phyloP scores from a whole-genome alignment of 2,329 filamentous ascomycete genomes.

The Ambrosiella cleistominuta region DNA sequence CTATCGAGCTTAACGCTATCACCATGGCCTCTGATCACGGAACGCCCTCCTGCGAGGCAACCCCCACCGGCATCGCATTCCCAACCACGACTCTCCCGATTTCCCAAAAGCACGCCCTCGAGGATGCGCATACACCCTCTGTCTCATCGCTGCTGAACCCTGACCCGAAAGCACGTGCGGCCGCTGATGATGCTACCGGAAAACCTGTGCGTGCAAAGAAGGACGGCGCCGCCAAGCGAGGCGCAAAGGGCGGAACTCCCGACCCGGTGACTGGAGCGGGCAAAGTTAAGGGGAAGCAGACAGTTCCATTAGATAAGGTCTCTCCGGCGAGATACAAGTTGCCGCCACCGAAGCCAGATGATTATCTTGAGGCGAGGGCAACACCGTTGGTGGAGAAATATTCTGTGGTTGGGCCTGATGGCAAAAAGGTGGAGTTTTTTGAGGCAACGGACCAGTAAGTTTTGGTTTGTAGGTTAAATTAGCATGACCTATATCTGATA shows the following conservation, averaged over 20 bases:
- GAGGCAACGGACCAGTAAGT: conserved; percentile 49
- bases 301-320: conserved; percentile 25
- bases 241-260: conserved; percentile 36
- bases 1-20: background rate
- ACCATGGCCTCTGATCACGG: background rate
- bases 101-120: conserved; percentile 47
- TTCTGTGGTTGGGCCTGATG: conserved; percentile 31
- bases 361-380: conserved; percentile 42
- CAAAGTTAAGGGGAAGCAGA: conserved; percentile 21
- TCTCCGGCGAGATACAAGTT: conserved; percentile 44
- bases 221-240: conserved; percentile 43
- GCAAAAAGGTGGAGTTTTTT: conserved; percentile 37
- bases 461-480: background rate
- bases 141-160: conserved; percentile 61
- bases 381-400: conserved; percentile 41
- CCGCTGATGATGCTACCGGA: conserved; percentile 31
- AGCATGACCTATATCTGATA: background rate
- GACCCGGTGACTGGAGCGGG: conserved; percentile 31
- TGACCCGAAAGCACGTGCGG: conserved; percentile 24
- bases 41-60: conserved; percentile 2
- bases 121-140: conserved; percentile 52
- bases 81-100: conserved; percentile 29
- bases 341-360: conserved; percentile 41
- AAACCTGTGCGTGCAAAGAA: conserved; percentile 40
- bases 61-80: background rate